Evolutionary conservation across 148 eudicot species (phyloP).

Genomic region (Hydrangea macrophylla): DNA sequence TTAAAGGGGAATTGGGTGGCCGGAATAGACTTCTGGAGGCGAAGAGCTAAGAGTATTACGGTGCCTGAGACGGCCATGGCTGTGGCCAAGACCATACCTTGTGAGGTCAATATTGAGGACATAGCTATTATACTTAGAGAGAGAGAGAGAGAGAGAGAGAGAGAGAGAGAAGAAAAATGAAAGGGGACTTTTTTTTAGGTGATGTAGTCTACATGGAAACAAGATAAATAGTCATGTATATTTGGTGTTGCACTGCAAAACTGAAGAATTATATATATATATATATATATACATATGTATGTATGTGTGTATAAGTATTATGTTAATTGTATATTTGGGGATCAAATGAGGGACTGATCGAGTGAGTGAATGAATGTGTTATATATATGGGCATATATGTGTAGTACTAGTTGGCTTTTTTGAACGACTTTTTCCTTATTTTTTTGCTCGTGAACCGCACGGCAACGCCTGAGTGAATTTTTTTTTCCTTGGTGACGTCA

Average conservation of each 20-base stretch:
- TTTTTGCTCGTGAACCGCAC: not conserved
- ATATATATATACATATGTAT: not conserved
- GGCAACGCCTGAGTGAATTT: not conserved
- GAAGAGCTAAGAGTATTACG: slow-evolving; percentile 44
- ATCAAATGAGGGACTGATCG: not conserved
- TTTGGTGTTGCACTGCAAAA: not conserved
- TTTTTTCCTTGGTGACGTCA: not conserved
- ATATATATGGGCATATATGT: too few species aligned
- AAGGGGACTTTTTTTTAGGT: too few species aligned
- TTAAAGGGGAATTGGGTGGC: slow-evolving; percentile 22
- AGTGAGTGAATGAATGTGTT: not conserved
- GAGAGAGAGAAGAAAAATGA: not conserved
- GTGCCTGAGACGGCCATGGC: slow-evolving; percentile 85
- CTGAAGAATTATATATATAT: slow-evolving; percentile 17
- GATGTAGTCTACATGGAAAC: not conserved
- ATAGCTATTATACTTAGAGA: slow-evolving; percentile 13
- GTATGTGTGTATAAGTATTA: not conserved
- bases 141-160: slow-evolving; percentile 14
- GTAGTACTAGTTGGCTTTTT: not conserved
- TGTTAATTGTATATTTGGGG: too few species aligned
- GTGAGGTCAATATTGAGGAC: slow-evolving; percentile 40
- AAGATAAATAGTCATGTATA: not conserved
- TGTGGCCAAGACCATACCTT: slow-evolving; percentile 56
- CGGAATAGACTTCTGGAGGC: slow-evolving; percentile 40
- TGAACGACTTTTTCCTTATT: not conserved